Evolutionary conservation across 345 rosid species (phyloP), one percentile per base, ranked within the genome.

Genomic region (Rubroshorea leprosula): DNA sequence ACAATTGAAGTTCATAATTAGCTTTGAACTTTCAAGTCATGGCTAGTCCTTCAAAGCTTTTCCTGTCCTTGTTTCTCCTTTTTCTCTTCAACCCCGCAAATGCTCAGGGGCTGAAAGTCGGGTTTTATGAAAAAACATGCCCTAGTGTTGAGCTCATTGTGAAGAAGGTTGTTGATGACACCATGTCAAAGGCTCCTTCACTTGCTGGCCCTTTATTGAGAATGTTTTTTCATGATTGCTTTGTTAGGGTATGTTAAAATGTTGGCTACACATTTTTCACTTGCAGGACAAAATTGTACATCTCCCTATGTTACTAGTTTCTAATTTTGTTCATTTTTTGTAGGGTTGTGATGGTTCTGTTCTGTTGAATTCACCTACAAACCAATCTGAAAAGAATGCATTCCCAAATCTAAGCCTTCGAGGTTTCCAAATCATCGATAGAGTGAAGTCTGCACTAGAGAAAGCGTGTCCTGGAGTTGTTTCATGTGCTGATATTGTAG

Each of bases 331-430:
- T 31, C 13, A 31, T 23, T 51, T 0, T 35, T 35, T 35, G 41
- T 35, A 86, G 98, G 98, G 98, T 27, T 88, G 96, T 13, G 98
- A 91, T 12, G 98, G 78, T 0, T 91, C 98, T 4, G 61, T 91
- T 13, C 67, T 91, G 60, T 62, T 91, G 46, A 74, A 89, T 63
- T 74, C 84, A 1, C 57, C 73, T 21, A 79, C 52, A 48, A 69
- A 74, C 3, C 57, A 68, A 17, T 72, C 79, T 27, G 98, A 91
- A 64, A 91, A 80, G 49, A 64, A 72, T 17, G 73, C 79, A 8
- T 0, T 3, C 38, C 83, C 96, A 21, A 88, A 91, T 65, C 66
- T 17, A 10, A 74, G 58, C 27, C 83, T 89, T 13, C 68, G 92
- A 66, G 95, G 92, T 12, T 87, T 57, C 61, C 68, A 76, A 18